Conservation (phyloP, 2,329 filamentous ascomycete species). For the Pyrenochaeta sp. region DNA sequence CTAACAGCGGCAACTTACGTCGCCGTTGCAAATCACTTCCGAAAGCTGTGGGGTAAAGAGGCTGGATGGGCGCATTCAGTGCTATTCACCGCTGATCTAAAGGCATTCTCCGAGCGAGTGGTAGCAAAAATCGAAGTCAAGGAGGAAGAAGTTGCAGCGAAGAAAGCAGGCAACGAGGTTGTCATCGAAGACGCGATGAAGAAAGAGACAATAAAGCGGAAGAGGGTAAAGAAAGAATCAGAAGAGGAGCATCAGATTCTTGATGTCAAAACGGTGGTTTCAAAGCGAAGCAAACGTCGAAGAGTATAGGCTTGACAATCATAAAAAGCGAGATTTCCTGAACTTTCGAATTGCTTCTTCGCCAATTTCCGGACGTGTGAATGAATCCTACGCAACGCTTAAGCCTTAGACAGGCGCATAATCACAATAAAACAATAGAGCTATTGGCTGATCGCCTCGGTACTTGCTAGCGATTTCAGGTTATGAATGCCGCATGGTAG, state of each 20-base stretch:
- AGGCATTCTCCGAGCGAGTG: slow-evolving; percentile 78
- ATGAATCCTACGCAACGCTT: neutral
- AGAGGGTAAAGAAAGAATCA: slow-evolving; percentile 47
- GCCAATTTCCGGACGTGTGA: neutral
- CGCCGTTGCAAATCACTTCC: slow-evolving; percentile 88
- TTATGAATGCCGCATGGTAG: neutral
- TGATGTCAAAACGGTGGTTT: slow-evolving; percentile 49
- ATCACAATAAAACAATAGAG: neutral
- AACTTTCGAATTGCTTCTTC: neutral
- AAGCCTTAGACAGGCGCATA: neutral
- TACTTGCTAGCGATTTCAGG: too few species aligned
- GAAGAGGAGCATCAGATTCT: slow-evolving; percentile 50
- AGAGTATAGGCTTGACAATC: neutral
- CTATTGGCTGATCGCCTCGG: too few species aligned
- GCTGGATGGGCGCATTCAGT: slow-evolving; percentile 98
- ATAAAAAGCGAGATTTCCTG: neutral
- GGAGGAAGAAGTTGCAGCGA: slow-evolving; percentile 50
- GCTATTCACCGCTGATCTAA: slow-evolving; percentile 91
- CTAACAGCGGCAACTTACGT: slow-evolving; percentile 90
- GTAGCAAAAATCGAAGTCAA: slow-evolving; percentile 60
- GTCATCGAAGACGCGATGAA: slow-evolving; percentile 27
- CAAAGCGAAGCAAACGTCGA: slow-evolving; percentile 43
- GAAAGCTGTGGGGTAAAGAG: slow-evolving; percentile 87
- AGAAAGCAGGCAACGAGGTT: slow-evolving; percentile 40
- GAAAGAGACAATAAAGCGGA: slow-evolving; percentile 49